Percentiles rank a stretch among this genome's conserved stretches.
Conservation (phyloP, 495 filamentous ascomycete species). For the Podospora sp. region DNA sequence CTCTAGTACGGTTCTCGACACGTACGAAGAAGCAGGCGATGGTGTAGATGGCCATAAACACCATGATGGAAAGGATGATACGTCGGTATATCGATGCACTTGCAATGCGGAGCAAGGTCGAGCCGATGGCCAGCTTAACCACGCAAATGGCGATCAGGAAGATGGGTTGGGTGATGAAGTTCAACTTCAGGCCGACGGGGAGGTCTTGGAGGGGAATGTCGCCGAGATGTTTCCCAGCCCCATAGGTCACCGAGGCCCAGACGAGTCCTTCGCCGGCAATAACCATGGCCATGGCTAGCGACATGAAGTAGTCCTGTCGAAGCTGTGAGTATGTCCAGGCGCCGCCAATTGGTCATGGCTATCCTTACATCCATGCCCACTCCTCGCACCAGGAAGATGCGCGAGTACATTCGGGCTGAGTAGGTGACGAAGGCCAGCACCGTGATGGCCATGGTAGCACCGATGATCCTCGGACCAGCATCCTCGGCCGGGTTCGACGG, state of each 20-base stretch:
- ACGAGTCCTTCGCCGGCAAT: slow-evolving; percentile 36
- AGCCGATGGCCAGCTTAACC: slow-evolving; percentile 50
- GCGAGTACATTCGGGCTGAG: slow-evolving; percentile 47
- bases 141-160: slow-evolving; percentile 45
- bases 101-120: slow-evolving; percentile 49
- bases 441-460: slow-evolving; percentile 42
- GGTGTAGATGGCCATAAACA: slow-evolving; percentile 45
- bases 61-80: slow-evolving; percentile 37
- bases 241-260: slow-evolving; percentile 42
- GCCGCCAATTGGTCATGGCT: too few relatives aligned
- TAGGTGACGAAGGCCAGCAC: slow-evolving; percentile 34
- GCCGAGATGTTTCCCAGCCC: slow-evolving; percentile 43
- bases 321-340: too few relatives aligned
- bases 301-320: slow-evolving; percentile 25
- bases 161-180: slow-evolving; percentile 45
- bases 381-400: slow-evolving; percentile 44
- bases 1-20: not conserved
- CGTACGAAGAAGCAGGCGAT: slow-evolving; percentile 31
- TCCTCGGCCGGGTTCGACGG: slow-evolving; percentile 36
- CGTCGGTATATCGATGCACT: slow-evolving; percentile 35
- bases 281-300: slow-evolving; percentile 16
- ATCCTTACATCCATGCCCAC: slow-evolving; percentile 48
- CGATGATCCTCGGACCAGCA: slow-evolving; percentile 45
- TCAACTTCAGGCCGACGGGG: slow-evolving; percentile 40
- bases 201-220: slow-evolving; percentile 33